Evolutionary conservation across 2,329 filamentous ascomycete species (phyloP).

Genomic region (Fusarium tjaetaba): DNA sequence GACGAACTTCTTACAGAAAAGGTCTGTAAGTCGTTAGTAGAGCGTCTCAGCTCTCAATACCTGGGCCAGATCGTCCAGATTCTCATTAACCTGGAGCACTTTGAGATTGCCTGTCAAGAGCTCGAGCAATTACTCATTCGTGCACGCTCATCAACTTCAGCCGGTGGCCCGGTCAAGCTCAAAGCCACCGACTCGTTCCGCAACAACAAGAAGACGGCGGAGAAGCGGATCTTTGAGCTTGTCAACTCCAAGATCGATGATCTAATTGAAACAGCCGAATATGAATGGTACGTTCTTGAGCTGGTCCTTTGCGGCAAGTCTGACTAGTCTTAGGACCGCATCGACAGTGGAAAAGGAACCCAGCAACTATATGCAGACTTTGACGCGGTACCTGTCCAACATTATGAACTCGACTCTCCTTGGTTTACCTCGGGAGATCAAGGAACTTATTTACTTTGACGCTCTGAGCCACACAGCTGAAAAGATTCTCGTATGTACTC

Average conservation of each 20-base stretch:
- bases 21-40: slow-evolving; percentile 89
- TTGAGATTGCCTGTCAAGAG: slow-evolving; percentile 91
- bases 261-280: slow-evolving; percentile 95
- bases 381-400: slow-evolving; percentile 91
- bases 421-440: slow-evolving; percentile 93
- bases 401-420: slow-evolving; percentile 97
- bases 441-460: slow-evolving; percentile 97
- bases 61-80: slow-evolving; percentile 98
- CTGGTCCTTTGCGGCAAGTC: neutral
- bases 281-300: slow-evolving; percentile 75
- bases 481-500: slow-evolving; percentile 74
- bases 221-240: slow-evolving; percentile 97
- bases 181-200: slow-evolving; percentile 87
- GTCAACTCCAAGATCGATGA: slow-evolving; percentile 99
- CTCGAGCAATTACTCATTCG: slow-evolving; percentile 87
- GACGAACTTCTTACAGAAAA: slow-evolving; percentile 94
- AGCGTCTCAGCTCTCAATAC: slow-evolving; percentile 90
- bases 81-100: slow-evolving; percentile 96
- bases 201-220: slow-evolving; percentile 92
- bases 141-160: slow-evolving; percentile 82
- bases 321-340: slow-evolving; percentile 54
- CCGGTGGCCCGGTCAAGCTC: slow-evolving; percentile 81
- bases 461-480: slow-evolving; percentile 90
- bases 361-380: slow-evolving; percentile 93
- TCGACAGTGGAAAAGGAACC: slow-evolving; percentile 74